Conservation (phyloP, 345 rosid species). For the Gossypium ekmanianum region DNA sequence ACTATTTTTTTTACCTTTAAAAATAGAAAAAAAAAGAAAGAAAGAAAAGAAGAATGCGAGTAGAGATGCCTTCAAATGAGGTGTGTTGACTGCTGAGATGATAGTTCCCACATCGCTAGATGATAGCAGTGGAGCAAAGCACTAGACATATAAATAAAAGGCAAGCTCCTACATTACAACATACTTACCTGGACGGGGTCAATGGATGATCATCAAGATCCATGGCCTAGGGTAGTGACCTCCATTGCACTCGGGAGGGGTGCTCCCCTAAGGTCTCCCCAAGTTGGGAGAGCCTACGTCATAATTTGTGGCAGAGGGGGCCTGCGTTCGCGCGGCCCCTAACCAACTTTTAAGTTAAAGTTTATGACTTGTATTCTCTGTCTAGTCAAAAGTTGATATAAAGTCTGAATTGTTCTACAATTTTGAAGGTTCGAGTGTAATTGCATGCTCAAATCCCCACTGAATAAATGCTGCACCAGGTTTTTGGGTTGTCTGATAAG, state of each 20-base stretch:
- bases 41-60: too few species aligned
- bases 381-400: accelerated
- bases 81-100: too few species aligned
- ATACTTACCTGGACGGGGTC: constrained; percentile 17
- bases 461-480: accelerated
- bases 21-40: too few species aligned
- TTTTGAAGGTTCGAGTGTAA: too few species aligned
- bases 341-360: accelerated
- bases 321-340: constrained; percentile 1
- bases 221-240: constrained; percentile 25
- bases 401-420: accelerated
- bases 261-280: constrained; percentile 21
- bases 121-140: too few species aligned
- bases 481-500: too few species aligned
- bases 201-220: constrained; percentile 11
- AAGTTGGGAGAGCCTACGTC: constrained; percentile 52
- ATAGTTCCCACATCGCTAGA: too few species aligned
- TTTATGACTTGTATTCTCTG: accelerated
- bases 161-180: accelerated
- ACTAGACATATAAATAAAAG: too few species aligned
- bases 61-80: too few species aligned
- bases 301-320: constrained; percentile 41
- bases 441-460: accelerated
- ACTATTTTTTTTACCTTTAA: too few species aligned
- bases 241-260: constrained; percentile 21